Base-by-base conservation (phyloP, 2,329 filamentous ascomycete genomes). In the Arachnopeziza araneosa region DNA sequence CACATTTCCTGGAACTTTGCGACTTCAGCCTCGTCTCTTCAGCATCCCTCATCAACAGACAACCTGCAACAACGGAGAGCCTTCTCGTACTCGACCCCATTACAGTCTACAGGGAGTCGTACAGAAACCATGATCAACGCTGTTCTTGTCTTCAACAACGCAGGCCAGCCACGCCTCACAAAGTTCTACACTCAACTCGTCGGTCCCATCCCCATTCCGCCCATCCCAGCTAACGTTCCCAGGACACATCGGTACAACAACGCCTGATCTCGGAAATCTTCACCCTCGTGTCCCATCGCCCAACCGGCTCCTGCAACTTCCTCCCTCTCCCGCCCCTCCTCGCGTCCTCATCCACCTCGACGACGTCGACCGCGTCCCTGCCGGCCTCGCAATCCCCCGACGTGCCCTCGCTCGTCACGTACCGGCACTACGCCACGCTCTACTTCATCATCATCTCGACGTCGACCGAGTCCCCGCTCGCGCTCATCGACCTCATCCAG, bases 131-230 rank as follows among this genome's bases (percentile, higher is more conserved):
- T 99, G 95, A 98, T 99, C 76, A 99, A 96, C 81, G 95, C 96
- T 32, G 93, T 99, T 63, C 82, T 99, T 67, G 93, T 99, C 74
- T 99, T 99, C 81, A 99, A 99, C 73, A 96, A 96, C 79, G 91
- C 93, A 70, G 95, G 95, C 65, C 93, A 99, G 77, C 93, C 95
- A 48, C 89, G 95, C 59, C 83, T 99, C 74, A 98, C 93, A 69
- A 98, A 98, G 72, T 99, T 99, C 81, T 99, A 99, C 75, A 97
- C 93, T 1, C 93, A 98, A 74, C 86, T 99, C 67, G 93, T 96
- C 76, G 62, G 77, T 70, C 56, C 52, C 49, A 36, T 53, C 9
- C 57, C 57, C 54, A 52, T 55, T 30, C 50, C 24, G 23, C 6
- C 17, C 32, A 26, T 30, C 53, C 17, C 24, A 44, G 23, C 57